These are phyloP conservation scores for Macrophomina pseudophaseolina DNA, from an alignment of 2,329 filamentous ascomycete genomes.

Conservation along the genomic window DNA sequence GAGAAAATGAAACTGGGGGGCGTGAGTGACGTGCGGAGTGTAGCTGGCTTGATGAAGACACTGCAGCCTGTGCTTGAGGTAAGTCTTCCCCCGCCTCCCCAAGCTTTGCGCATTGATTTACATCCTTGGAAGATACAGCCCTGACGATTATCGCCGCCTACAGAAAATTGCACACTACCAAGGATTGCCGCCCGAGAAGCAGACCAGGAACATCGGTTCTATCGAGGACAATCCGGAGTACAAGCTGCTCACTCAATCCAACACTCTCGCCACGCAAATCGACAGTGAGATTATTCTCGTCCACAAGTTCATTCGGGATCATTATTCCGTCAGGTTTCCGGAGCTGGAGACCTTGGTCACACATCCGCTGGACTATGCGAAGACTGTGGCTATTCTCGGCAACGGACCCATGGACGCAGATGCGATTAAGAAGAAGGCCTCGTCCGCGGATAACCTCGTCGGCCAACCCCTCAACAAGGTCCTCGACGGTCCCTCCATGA, in stretches of 20 bases:
- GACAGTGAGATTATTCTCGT: slow-evolving; percentile 91
- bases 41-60: slow-evolving; percentile 80
- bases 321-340: slow-evolving; percentile 92
- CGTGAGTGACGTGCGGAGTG: slow-evolving; percentile 72
- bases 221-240: slow-evolving; percentile 94
- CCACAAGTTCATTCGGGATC: slow-evolving; percentile 95
- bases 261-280: slow-evolving; percentile 87
- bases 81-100: slow-evolving; percentile 49
- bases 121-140: slow-evolving; percentile 59
- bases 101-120: slow-evolving; percentile 21
- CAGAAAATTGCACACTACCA: slow-evolving; percentile 84
- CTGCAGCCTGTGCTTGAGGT: slow-evolving; percentile 80
- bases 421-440: slow-evolving; percentile 79
- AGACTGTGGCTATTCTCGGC: slow-evolving; percentile 89
- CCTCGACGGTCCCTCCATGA: slow-evolving; percentile 85
- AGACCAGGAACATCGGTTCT: slow-evolving; percentile 70
- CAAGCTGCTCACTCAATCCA: slow-evolving; percentile 84
- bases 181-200: slow-evolving; percentile 68
- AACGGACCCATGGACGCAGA: slow-evolving; percentile 80
- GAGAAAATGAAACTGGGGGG: slow-evolving; percentile 80
- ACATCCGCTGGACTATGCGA: slow-evolving; percentile 92
- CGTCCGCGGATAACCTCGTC: slow-evolving; percentile 77
- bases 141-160: slow-evolving; percentile 63
- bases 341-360: slow-evolving; percentile 90
- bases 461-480: slow-evolving; percentile 77